phyloP scores from a whole-genome alignment of 768 basidiomycete species.

The Asterophora lycoperdoides region DNA sequence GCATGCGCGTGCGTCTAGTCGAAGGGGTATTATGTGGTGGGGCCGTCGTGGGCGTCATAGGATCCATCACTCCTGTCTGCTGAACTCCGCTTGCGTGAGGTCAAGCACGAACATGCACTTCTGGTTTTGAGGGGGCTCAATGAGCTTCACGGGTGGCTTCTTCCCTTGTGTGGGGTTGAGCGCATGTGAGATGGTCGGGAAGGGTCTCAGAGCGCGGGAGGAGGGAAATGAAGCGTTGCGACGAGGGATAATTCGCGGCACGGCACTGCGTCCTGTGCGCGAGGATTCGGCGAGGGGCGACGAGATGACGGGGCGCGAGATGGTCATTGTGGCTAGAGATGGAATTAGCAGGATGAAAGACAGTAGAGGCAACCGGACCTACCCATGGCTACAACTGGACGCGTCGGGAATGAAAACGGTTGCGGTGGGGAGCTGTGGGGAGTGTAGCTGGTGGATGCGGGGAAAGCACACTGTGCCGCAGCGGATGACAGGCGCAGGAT shows the following conservation, averaged over 20 bases:
- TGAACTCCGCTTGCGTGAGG: conserved; percentile 79
- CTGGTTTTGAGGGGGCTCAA: conserved; percentile 73
- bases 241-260: conserved; percentile 34
- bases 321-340: conserved; percentile 37
- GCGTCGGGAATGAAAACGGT: conserved; percentile 5
- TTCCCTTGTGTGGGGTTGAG: conserved; percentile 29
- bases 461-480: conserved; percentile 5
- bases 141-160: conserved; percentile 64
- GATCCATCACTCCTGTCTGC: conserved; percentile 46
- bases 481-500: conserved; percentile 11
- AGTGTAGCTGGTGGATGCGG: not conserved
- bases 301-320: conserved; percentile 51
- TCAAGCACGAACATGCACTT: conserved; percentile 69
- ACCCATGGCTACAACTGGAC: conserved; percentile 34
- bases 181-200: conserved; percentile 55
- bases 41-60: not conserved
- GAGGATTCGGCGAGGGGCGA: conserved; percentile 57
- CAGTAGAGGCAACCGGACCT: conserved; percentile 12
- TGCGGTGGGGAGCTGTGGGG: conserved; percentile 4
- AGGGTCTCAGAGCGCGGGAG: conserved; percentile 77
- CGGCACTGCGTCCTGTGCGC: conserved; percentile 23
- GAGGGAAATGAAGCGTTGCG: conserved; percentile 55
- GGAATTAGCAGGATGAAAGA: conserved; percentile 5
- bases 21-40: conserved; percentile 6
- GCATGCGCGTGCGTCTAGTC: not conserved